Evolutionary conservation across 257 asterid species (phyloP), one percentile per base, ranked within the genome.

Genomic region (Prunella vulgaris): DNA sequence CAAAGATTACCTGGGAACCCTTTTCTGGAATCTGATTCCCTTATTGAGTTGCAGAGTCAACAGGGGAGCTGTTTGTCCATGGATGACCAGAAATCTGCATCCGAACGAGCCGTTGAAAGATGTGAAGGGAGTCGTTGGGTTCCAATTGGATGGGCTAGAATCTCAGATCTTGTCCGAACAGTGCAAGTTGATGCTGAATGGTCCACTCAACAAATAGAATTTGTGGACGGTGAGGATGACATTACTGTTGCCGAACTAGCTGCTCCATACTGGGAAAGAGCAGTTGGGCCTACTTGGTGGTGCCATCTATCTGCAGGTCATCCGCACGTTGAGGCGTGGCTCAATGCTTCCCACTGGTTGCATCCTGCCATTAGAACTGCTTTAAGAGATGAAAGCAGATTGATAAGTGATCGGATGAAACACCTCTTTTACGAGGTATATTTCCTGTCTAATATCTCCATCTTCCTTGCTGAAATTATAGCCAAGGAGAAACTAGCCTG

Each of bases 211-310:
- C 84, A 82, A 25, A 67, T 81, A 66, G 90, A 81, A 44, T 49
- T 80, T 44, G 20, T 77, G 75, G 96, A 85, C 62, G 85, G 86
- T 61, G 96, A 83, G 73, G 92, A 86, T 78, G 97, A 85, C 52
- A 71, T 88, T 59, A 86, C 96, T 46, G 98, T 93, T 78, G 96
- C 98, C 7, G 97, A 90, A 60, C 76, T 90, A 71, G 98, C 90
- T 67, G 92, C 93, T 60, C 98, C 98, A 3, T 93, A 90, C 75
- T 90, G 98, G 98, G 96, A 93, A 76, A 83, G 81, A 21, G 88
- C 96, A 4, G 94, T 80, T 62, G 98, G 98, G 76, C 98, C 97
- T 18, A 86, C 82, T 53, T 93, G 98, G 98, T 93, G 98, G 98
- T 93, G 96, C 82, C 98, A 93, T 81, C 82, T 93, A 70, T 71